Evolutionary conservation across 345 rosid species (phyloP).

Genomic region (Acer negundo): DNA sequence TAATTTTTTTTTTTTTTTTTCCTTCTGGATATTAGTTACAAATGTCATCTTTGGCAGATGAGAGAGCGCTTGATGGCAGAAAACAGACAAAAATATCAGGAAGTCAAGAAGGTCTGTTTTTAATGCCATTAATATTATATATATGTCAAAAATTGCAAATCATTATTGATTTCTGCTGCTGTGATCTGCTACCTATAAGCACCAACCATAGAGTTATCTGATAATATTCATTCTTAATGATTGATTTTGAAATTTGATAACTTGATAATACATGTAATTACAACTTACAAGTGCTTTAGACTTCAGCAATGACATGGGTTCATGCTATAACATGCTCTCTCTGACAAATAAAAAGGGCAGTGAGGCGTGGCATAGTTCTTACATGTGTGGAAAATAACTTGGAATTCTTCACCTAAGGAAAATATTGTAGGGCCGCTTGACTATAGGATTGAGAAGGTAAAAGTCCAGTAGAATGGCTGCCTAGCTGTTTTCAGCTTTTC

Average conservation of each 20-base stretch:
- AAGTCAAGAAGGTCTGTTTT: conserved; percentile 83
- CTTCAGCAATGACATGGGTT: neutral
- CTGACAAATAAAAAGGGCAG: neutral
- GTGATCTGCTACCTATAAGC: conserved; percentile 1
- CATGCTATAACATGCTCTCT: conserved; percentile 5
- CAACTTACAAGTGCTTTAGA: neutral
- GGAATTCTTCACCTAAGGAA: neutral
- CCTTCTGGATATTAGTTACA: conserved; percentile 11
- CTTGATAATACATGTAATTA: neutral
- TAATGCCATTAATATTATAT: neutral
- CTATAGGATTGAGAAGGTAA: conserved; percentile 6
- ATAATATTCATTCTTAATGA: neutral
- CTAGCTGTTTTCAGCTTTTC: neutral
- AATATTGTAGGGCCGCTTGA: neutral
- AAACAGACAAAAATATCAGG: conserved; percentile 91
- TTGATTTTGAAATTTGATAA: conserved; percentile 3
- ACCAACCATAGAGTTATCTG: neutral
- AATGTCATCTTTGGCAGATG: conserved; percentile 54
- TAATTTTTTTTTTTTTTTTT: neutral
- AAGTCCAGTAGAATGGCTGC: neutral
- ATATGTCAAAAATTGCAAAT: neutral
- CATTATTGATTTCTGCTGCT: neutral
- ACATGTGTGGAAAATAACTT: neutral
- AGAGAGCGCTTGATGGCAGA: conserved; percentile 96
- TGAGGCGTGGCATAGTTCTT: neutral